Evolutionary conservation across 2,329 filamentous ascomycete genomes (phyloP).

Genomic region (Fusarium sarcochroum): DNA sequence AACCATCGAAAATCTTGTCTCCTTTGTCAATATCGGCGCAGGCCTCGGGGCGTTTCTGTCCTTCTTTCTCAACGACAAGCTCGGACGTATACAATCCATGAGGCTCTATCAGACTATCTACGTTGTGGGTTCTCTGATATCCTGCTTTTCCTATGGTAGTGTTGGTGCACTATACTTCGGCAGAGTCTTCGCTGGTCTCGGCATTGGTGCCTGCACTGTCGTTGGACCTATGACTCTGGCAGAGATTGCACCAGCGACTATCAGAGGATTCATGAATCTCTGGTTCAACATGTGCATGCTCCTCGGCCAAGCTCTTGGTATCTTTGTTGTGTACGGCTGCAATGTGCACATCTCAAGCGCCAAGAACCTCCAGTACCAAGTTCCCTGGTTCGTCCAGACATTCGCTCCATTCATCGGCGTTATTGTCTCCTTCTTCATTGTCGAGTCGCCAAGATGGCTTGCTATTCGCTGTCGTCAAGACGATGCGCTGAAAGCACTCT

Average conservation of each 20-base stretch:
- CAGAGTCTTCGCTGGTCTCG: conserved; percentile 35
- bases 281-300: conserved; percentile 37
- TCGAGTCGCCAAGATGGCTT: conserved; percentile 35
- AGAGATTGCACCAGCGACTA: conserved; percentile 35
- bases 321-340: conserved; percentile 38
- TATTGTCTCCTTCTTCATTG: conserved; percentile 26
- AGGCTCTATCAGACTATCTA: no score
- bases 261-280: conserved; percentile 35
- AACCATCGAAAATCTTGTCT: no score
- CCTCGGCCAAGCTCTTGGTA: conserved; percentile 26
- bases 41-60: no score
- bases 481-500: conserved; percentile 10
- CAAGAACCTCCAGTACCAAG: conserved; percentile 29
- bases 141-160: background rate
- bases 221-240: conserved; percentile 36
- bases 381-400: conserved; percentile 37
- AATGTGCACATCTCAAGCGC: conserved; percentile 21
- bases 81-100: no score
- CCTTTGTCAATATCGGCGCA: no score
- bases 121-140: no score
- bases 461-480: conserved; percentile 20
- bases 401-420: conserved; percentile 31
- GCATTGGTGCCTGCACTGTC: conserved; percentile 36
- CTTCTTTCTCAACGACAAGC: no score
- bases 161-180: conserved; percentile 30